Base-by-base conservation (phyloP, 2,329 filamentous ascomycete genomes). In the Celoporthe dispersa region DNA sequence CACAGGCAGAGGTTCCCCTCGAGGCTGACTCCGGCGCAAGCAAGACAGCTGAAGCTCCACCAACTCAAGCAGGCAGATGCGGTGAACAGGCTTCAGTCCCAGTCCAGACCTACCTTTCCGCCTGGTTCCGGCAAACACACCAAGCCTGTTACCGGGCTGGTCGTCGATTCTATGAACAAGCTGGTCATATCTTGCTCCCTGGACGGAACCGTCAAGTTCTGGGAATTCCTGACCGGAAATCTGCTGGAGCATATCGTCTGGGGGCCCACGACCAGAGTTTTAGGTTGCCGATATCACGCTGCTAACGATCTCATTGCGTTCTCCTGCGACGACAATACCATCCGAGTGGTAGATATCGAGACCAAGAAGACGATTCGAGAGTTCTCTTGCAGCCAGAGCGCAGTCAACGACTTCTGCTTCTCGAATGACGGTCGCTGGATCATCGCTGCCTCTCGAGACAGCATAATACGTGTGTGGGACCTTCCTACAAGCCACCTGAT, bases 181-280 rank as follows among this genome's bases (percentile, higher is more conserved):
- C 89, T 87, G 25, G 85, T 98, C 64, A 89, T 98, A 59, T 97
- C 94, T 71, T 97, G 94, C 78, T 92, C 93, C 1, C 82, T 94
- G 19, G 96, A 99, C 79, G 96, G 96, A 41, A 97, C 92, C 79
- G 87, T 98, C 75, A 98, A 98, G 83, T 98, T 99, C 78, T 99
- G 97, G 97, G 93, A 97, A 74, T 97, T 99, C 73, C 81, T 90
- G n/a, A 93, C 92, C 0, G 96, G 95, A 9, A 87, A 89, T 60
- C 85, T 98, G 2, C 78, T 92, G 14, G 88, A 95, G 72, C 90
- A 98, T 77, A 89, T 98, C 66, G 90, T 94, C 78, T 97, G 94
- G 92, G 88, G 91, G 60, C 88, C 88, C 3, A 93, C 92, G 86
- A 90, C 90, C 5, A 87, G 90, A 61, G 90, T 97, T 66, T 92